A percentile compares a stretch with the other conserved stretches of the same genome.
These are phyloP conservation scores for Achaetomium macrosporum DNA, from an alignment of 2,329 filamentous ascomycete species.

Conservation along the genomic window DNA sequence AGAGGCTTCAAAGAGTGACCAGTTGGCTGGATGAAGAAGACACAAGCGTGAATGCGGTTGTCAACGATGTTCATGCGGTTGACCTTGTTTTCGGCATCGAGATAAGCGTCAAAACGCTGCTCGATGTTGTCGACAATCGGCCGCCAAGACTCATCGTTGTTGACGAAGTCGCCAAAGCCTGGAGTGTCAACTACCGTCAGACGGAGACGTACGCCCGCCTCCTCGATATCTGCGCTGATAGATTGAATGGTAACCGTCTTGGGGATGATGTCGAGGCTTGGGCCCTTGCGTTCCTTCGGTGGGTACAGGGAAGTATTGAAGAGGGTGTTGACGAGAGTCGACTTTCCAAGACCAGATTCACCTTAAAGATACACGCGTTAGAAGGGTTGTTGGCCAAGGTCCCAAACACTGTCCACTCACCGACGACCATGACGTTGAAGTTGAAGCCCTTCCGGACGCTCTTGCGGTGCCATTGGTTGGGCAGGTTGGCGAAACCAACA, in stretches of 20 bases:
- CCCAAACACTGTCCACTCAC: slow-evolving; percentile 49
- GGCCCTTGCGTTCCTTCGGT: slow-evolving; percentile 95
- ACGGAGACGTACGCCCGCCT: slow-evolving; percentile 93
- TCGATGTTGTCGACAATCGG: slow-evolving; percentile 99
- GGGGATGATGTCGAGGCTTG: slow-evolving; percentile 94
- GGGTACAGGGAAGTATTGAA: slow-evolving; percentile 99
- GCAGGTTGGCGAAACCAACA: slow-evolving; percentile 96
- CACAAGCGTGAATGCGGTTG: slow-evolving; percentile 97
- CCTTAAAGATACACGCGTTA: slow-evolving; percentile 46
- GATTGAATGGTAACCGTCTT: slow-evolving; percentile 96
- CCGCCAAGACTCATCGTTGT: slow-evolving; percentile 99
- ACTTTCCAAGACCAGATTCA: slow-evolving; percentile 99
- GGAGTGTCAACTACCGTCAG: slow-evolving; percentile 97
- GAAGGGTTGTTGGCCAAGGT: background rate
- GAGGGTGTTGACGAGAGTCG: slow-evolving; percentile 95
- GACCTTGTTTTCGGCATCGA: slow-evolving; percentile 99
- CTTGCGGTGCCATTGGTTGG: slow-evolving; percentile 99
- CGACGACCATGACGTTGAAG: slow-evolving; percentile 99
- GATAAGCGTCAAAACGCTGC: slow-evolving; percentile 95
- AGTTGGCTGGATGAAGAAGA: slow-evolving; percentile 99
- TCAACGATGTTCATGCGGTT: slow-evolving; percentile 99
- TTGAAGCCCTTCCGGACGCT: slow-evolving; percentile 99
- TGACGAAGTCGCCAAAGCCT: slow-evolving; percentile 98
- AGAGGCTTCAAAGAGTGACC: slow-evolving; percentile 97
- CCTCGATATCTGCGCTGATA: slow-evolving; percentile 94